Evolutionary conservation across 495 filamentous ascomycete species (phyloP), one percentile per base, ranked within the genome.

Genomic region (Neurospora sp.): DNA sequence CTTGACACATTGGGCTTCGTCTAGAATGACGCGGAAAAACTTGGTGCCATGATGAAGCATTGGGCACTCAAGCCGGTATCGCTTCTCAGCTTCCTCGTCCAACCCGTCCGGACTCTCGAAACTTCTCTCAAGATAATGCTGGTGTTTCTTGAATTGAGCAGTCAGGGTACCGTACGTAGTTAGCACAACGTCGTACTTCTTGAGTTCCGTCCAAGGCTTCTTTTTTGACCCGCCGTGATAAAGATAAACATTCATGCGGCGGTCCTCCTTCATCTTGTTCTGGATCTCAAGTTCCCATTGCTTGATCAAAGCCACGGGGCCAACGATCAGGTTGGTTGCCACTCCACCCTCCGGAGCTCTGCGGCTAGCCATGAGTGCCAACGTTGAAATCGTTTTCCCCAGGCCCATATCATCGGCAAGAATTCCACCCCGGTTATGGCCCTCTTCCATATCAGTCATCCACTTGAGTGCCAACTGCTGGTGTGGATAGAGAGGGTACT

Each of bases 1-100:
- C 83, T 97, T 98, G 85, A 98, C 94, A 77, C 89, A 93, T 75
- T 99, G 96, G 1, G 96, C 94, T 82, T 99, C 96, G 75, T 97
- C 94, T 37, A 98, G 86, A 72, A 99, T 92, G 71, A 98, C 86
- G 39, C 93, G 90, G 80, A 96, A 90, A 87, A 94, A 99, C 73
- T 86, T 83, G 77, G 87, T 89, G 16, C 85, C 83, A 0, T 88
- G 84, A 11, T 90, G 90, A 39, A 97, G 82, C 23, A 96, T 83
- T 5, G 88, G 88, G 42, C 93, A 85, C 12, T 78, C 54, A 8
- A 31, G 54, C 54, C 27, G 54, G 27, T 31, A 66, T 66, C 31
- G 73, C 39, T 78, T 79, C 37, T 73, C 73, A 10, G 83, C 75
- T 31, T 80, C 78, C 10, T 48, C 27, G 44, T 82, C 81, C 4